phyloP scores from a whole-genome alignment of 768 basidiomycete species.

The Gyrodon lividus region DNA sequence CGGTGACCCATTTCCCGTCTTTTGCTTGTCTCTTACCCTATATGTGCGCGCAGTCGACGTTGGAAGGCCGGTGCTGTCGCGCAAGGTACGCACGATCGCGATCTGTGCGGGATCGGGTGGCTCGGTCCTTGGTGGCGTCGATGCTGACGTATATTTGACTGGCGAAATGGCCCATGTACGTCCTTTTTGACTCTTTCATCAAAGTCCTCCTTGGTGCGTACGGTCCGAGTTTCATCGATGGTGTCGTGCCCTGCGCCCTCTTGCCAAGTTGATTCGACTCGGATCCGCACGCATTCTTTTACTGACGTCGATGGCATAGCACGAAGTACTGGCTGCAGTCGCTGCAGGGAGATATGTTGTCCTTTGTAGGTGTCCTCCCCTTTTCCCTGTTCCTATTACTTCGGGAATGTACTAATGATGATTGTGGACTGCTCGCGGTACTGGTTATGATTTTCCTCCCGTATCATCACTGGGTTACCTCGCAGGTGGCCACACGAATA shows the following conservation, averaged over 20 bases:
- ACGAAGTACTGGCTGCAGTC: conserved; percentile 81
- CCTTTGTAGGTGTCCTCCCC: conserved; percentile 57
- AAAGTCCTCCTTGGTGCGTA: conserved; percentile 10
- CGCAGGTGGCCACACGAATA: conserved; percentile 90
- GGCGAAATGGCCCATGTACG: conserved; percentile 90
- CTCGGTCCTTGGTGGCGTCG: conserved; percentile 64
- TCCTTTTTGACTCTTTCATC: conserved; percentile 20
- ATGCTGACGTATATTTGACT: conserved; percentile 88
- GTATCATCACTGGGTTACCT: conserved; percentile 19
- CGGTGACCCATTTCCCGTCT: conserved; percentile 1
- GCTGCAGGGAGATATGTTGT: conserved; percentile 78
- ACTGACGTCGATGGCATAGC: conserved; percentile 45
- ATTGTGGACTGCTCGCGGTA: conserved; percentile 7
- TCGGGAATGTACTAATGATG: conserved; percentile 8
- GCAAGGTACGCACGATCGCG: conserved; percentile 60
- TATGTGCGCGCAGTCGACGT: conserved; percentile 56
- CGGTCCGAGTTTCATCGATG: neutral
- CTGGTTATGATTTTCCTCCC: conserved; percentile 13
- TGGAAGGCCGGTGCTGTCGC: conserved; percentile 43
- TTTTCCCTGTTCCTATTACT: conserved; percentile 13
- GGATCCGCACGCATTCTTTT: neutral
- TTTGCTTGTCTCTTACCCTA: conserved; percentile 9
- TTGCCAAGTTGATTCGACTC: conserved; percentile 13
- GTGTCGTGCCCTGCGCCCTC: neutral
- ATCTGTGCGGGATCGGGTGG: conserved; percentile 92